Conservation (phyloP, 768 basidiomycete genomes). For the Hortiboletus flavorubellus region DNA sequence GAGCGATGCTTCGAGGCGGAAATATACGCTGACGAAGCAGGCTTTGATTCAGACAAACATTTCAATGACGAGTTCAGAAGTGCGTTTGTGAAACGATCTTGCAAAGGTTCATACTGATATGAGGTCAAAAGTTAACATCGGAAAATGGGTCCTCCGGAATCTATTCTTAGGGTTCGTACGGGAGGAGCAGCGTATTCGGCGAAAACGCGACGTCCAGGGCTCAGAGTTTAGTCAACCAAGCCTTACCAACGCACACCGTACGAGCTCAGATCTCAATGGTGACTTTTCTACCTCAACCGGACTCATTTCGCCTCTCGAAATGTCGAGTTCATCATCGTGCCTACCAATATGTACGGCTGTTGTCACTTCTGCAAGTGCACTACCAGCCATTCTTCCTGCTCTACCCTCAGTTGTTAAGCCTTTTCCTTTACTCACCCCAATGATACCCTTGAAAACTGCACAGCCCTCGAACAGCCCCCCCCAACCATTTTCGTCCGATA, state of each 20-base stretch:
- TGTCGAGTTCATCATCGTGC: conserved; percentile 21
- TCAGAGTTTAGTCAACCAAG: conserved; percentile 15
- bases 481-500: conserved; percentile 40
- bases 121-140: conserved; percentile 69
- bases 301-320: conserved; percentile 30
- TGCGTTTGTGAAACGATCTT: conserved; percentile 38
- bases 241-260: conserved; percentile 22
- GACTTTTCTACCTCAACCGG: conserved; percentile 16
- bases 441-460: conserved; percentile 47
- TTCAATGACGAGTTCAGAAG: conserved; percentile 79
- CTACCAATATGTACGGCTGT: conserved; percentile 42
- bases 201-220: conserved; percentile 29
- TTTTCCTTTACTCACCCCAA: conserved; percentile 57
- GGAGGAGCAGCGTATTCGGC: conserved; percentile 55
- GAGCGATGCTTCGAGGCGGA: conserved; percentile 93
- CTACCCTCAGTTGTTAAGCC: conserved; percentile 41
- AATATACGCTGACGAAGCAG: conserved; percentile 90
- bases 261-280: conserved; percentile 27
- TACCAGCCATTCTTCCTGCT: conserved; percentile 58
- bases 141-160: conserved; percentile 88
- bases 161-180: conserved; percentile 76
- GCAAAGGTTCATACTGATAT: conserved; percentile 4
- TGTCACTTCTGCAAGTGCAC: conserved; percentile 60
- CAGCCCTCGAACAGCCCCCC: conserved; percentile 37
- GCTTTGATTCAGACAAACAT: conserved; percentile 55